Evolutionary conservation across 208 protist genomes (phyloP).

Genomic region (Crithidia mellificae): DNA sequence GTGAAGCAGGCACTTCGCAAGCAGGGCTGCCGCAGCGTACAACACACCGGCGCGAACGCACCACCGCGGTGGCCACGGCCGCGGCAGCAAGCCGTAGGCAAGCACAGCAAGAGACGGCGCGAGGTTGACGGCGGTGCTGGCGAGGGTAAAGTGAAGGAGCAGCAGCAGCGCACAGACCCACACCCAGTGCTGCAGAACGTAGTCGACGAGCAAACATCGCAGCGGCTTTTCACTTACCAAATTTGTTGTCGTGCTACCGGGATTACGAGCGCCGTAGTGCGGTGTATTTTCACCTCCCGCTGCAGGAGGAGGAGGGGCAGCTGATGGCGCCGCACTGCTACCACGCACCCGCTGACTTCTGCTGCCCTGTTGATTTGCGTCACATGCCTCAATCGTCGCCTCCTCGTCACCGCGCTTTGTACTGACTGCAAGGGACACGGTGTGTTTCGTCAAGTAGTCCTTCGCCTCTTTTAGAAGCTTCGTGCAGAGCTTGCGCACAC

Average conservation of each 20-base stretch:
- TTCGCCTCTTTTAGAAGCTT: background rate
- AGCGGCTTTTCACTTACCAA: background rate
- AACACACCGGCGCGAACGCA: conserved; percentile 33
- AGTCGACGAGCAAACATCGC: conserved; percentile 7
- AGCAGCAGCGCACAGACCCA: conserved; percentile 39
- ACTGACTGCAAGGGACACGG: background rate
- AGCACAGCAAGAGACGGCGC: conserved; percentile 35
- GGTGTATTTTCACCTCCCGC: too few species aligned
- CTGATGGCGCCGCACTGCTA: background rate
- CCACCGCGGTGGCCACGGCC: conserved; percentile 38
- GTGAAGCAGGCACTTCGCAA: conserved; percentile 34
- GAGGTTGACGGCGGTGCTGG: conserved; percentile 43
- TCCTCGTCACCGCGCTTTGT: background rate
- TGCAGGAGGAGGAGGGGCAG: too few species aligned
- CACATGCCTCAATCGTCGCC: background rate
- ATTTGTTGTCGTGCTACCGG: background rate
- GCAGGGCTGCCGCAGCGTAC: conserved; percentile 28
- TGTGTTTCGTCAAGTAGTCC: conserved; percentile 2
- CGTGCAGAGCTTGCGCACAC: background rate
- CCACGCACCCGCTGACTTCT: background rate
- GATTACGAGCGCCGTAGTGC: background rate
- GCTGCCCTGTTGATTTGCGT: background rate
- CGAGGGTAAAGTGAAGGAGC: conserved; percentile 46
- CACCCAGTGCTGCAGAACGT: conserved; percentile 28
- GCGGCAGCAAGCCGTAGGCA: conserved; percentile 37